These are phyloP conservation scores for Cladosporium sphaerospermum DNA, from an alignment of 2,329 filamentous ascomycete genomes.

Conservation along the genomic window DNA sequence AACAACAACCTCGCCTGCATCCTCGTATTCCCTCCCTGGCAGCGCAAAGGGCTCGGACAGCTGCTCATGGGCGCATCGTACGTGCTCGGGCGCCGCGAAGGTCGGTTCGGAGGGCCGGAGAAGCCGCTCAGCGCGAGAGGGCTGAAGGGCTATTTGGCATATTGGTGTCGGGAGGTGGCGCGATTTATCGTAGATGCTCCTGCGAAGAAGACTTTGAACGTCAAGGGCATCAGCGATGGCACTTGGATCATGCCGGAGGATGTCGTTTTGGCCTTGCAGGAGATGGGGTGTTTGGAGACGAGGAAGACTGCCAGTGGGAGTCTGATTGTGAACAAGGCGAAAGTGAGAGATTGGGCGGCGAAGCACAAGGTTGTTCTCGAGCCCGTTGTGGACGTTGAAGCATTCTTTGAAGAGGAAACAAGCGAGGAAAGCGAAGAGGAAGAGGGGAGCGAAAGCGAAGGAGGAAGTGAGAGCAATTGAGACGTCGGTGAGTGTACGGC, in stretches of 20 bases:
- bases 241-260: slow-evolving; percentile 86
- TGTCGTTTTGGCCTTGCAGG: slow-evolving; percentile 67
- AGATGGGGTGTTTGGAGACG: slow-evolving; percentile 66
- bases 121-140: slow-evolving; percentile 87
- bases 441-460: not conserved
- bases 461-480: not conserved
- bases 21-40: slow-evolving; percentile 90
- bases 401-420: slow-evolving; percentile 66
- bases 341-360: slow-evolving; percentile 61
- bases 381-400: slow-evolving; percentile 63
- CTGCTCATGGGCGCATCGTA: slow-evolving; percentile 91
- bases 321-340: slow-evolving; percentile 51
- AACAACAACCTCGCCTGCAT: slow-evolving; percentile 98
- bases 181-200: slow-evolving; percentile 51
- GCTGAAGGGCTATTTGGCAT: slow-evolving; percentile 72
- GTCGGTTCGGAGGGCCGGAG: slow-evolving; percentile 82
- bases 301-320: slow-evolving; percentile 47
- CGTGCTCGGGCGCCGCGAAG: slow-evolving; percentile 78
- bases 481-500: not conserved
- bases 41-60: slow-evolving; percentile 79
- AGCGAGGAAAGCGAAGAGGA: slow-evolving; percentile 26
- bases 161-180: slow-evolving; percentile 79
- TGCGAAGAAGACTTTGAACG: slow-evolving; percentile 50
- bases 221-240: slow-evolving; percentile 65
- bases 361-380: slow-evolving; percentile 57